These are phyloP conservation scores for Hypsizygus ulmarius DNA, from an alignment of 1,284 basidiomycete species.

Conservation along the genomic window DNA sequence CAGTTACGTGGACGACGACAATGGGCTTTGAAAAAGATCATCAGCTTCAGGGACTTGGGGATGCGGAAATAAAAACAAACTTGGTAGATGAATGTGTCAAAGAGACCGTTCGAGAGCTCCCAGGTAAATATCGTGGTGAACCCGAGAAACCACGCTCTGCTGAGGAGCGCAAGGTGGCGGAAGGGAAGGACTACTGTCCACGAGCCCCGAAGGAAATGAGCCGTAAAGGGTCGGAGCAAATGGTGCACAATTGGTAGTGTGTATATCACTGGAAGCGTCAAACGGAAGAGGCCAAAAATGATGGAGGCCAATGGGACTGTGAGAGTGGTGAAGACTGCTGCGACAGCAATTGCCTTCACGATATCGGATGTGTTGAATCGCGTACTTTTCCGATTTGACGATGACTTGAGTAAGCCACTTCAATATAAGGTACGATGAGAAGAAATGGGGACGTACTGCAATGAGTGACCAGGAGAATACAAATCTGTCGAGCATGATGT, in stretches of 20 bases:
- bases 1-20: slow-evolving; percentile 36
- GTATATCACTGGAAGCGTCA: slow-evolving; percentile 51
- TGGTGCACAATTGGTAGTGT: slow-evolving; percentile 48
- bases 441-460: slow-evolving; percentile 12
- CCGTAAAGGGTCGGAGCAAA: slow-evolving; percentile 55
- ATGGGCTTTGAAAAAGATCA: slow-evolving; percentile 37
- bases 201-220: slow-evolving; percentile 58
- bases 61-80: slow-evolving; percentile 18
- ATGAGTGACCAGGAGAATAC: slow-evolving; percentile 44
- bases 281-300: slow-evolving; percentile 44
- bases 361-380: slow-evolving; percentile 30
- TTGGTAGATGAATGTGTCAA: slow-evolving; percentile 52
- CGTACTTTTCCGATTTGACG: slow-evolving; percentile 16
- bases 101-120: slow-evolving; percentile 60
- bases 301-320: slow-evolving; percentile 37
- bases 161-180: slow-evolving; percentile 42
- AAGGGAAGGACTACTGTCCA: slow-evolving; percentile 53
- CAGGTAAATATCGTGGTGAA: slow-evolving; percentile 51
- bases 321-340: slow-evolving; percentile 39
- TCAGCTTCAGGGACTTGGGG: slow-evolving; percentile 2
- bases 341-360: slow-evolving; percentile 35
- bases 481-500: slow-evolving; percentile 57
- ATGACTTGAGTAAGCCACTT: slow-evolving; percentile 6
- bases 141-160: slow-evolving; percentile 47
- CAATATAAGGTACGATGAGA: slow-evolving; percentile 1